Evolutionary conservation across 352 stramenopile genomes (phyloP), one percentile per base, ranked within the genome.

Genomic region (Phytopythium helicoides): DNA sequence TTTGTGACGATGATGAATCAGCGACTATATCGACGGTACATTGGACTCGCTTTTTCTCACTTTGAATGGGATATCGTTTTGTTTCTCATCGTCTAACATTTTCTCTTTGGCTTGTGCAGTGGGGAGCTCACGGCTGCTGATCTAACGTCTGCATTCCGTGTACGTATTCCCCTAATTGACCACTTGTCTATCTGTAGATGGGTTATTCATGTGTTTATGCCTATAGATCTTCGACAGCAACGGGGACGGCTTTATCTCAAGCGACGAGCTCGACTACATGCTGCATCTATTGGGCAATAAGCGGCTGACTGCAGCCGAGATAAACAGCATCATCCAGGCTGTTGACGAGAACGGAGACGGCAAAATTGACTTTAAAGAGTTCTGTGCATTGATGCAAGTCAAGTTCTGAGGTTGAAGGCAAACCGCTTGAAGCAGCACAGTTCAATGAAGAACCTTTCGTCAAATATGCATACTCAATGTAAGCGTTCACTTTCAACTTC

Each of bases 311-410:
- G 34, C 54, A 5, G 62, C 68, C 8, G 77, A 89, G 44, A 68
- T 73, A 25, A 44, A 61, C 11, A 76, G 82, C 37, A 83, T 96
- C 54, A 81, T 93, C 23, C 46, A 76, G 28, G 61, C 70, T 0
- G 84, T 90, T 0, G 89, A 97, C 55, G 78, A 66, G 28, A 94
- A 96, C 56, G 66, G 76, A 47, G 87, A 95, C 44, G 82, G 86
- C 28, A 77, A 82, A 22, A 95, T 97, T 48, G 91, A 93, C 53
- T 95, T 88, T 55, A 41, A 81, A 0, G 89, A 97, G 56, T 97
- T 97, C 39, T 76, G 77, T 23, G 50, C 59, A 7, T 62, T 86
- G 42, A 89, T 89, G 75, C 73, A 68, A 33, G 36, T n/a, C n/a
- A n/a, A n/a, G n/a, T n/a, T n/a, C n/a, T n/a, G n/a, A n/a, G n/a